Conservation (phyloP, 2,329 filamentous ascomycete genomes). For the Leptographium lundbergii region DNA sequence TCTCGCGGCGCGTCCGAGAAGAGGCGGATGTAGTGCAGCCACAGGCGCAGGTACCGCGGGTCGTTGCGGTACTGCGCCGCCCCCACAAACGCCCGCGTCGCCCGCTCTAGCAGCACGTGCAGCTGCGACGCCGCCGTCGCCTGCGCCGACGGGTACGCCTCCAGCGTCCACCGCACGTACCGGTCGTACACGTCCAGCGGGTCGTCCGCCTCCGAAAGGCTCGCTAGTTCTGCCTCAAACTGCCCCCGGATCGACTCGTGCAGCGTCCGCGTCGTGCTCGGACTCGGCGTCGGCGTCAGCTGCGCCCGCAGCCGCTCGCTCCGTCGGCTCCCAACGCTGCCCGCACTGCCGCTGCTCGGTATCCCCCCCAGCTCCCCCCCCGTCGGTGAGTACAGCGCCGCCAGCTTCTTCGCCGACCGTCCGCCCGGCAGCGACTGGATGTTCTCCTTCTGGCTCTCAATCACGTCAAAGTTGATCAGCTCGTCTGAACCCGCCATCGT, state of each 20-base stretch:
- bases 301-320: constrained; percentile 34
- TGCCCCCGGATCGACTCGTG: constrained; percentile 71
- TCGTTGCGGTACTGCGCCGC: constrained; percentile 88
- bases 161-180: constrained; percentile 93
- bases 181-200: constrained; percentile 91
- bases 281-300: constrained; percentile 41
- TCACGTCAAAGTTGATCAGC: constrained; percentile 71
- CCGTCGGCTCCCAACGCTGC: background rate
- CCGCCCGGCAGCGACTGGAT: constrained; percentile 85
- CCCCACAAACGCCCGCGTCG: constrained; percentile 80
- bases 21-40: constrained; percentile 86
- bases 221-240: constrained; percentile 72
- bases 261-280: constrained; percentile 57
- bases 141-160: constrained; percentile 89
- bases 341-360: constrained; percentile 23
- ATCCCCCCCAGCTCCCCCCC: constrained; percentile 15
- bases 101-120: constrained; percentile 77
- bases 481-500: constrained; percentile 25
- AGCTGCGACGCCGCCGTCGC: constrained; percentile 86
- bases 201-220: constrained; percentile 78
- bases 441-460: constrained; percentile 96
- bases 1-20: constrained; percentile 91
- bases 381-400: constrained; percentile 62
- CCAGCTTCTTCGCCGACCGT: constrained; percentile 79
- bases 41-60: constrained; percentile 81